Percentiles rank a stretch among this genome's conserved stretches.
These are phyloP conservation scores for Oldenlandia corymbosa DNA, from an alignment of 257 asterid genomes.

Conservation along the genomic window DNA sequence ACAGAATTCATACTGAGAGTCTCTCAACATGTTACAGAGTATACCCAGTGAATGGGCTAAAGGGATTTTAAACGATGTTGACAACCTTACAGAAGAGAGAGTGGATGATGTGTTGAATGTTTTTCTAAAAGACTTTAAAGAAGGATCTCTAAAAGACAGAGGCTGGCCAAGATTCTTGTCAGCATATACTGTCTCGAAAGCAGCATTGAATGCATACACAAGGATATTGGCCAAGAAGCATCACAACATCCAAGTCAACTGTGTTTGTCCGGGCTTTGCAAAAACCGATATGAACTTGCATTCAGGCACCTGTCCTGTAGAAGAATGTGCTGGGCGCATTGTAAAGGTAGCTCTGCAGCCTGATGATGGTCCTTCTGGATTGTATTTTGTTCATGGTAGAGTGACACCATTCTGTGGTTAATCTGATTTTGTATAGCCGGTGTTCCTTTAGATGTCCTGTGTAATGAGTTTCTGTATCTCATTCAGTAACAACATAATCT, in stretches of 20 bases:
- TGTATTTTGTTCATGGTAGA: not conserved
- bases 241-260: not conserved
- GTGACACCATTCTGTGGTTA: not conserved
- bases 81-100: constrained; percentile 42
- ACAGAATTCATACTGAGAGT: too few species aligned
- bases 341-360: not conserved
- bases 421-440: too few species aligned
- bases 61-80: constrained; percentile 34
- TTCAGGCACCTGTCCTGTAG: not conserved
- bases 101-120: constrained; percentile 34
- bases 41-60: constrained; percentile 5
- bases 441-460: too few species aligned
- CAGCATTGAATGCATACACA: constrained; percentile 4
- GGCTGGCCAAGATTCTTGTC: not conserved
- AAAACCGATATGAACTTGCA: not conserved
- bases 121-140: not conserved
- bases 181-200: not conserved
- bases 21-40: too few species aligned
- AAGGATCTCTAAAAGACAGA: not conserved
- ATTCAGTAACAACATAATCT: too few species aligned
- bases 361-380: constrained; percentile 8
- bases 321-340: not conserved
- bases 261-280: not conserved
- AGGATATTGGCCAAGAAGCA: not conserved
- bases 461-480: too few species aligned